phyloP scores from a whole-genome alignment of 495 filamentous ascomycete genomes.

The Trichoderma orchidacearum region DNA sequence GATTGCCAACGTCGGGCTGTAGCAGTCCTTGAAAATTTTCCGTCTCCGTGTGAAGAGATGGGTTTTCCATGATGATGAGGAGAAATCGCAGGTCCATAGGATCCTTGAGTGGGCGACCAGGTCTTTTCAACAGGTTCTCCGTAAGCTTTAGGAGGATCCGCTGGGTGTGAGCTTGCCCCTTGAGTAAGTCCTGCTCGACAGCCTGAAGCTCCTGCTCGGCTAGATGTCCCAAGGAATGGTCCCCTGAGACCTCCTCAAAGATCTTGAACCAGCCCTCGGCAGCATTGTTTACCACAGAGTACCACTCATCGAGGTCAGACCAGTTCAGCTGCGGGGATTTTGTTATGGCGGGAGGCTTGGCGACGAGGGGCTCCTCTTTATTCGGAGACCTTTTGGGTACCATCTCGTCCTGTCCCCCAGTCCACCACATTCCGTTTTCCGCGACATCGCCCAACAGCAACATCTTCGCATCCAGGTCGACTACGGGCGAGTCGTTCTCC shows the following conservation, averaged over 20 bases:
- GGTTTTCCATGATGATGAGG: conserved; percentile 75
- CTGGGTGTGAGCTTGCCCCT: conserved; percentile 55
- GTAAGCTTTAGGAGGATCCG: conserved; percentile 65
- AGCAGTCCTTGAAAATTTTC: conserved; percentile 21
- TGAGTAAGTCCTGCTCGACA: conserved; percentile 46
- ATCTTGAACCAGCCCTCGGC: conserved; percentile 38
- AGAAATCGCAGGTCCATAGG: conserved; percentile 68
- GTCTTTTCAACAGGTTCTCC: conserved; percentile 76
- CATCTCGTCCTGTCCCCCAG: conserved; percentile 37
- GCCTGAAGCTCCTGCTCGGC: conserved; percentile 22
- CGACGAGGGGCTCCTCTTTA: background rate
- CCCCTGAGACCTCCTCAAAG: conserved; percentile 32
- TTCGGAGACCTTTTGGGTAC: conserved; percentile 9
- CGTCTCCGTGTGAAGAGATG: conserved; percentile 43
- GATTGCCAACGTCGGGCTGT: conserved; percentile 9
- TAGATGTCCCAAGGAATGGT: conserved; percentile 8
- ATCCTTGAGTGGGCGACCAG: conserved; percentile 52
- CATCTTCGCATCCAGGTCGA: conserved; percentile 58
- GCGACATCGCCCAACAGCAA: conserved; percentile 67
- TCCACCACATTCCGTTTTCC: conserved; percentile 82
- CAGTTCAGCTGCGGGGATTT: conserved; percentile 67
- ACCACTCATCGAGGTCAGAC: conserved; percentile 60
- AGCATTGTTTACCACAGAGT: conserved; percentile 51
- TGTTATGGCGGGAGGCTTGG: conserved; percentile 5
- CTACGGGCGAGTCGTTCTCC: conserved; percentile 18